Evolutionary conservation across 1,139 yeast species (phyloP).

Genomic region (Chernovozyma sophiae-reginae): DNA sequence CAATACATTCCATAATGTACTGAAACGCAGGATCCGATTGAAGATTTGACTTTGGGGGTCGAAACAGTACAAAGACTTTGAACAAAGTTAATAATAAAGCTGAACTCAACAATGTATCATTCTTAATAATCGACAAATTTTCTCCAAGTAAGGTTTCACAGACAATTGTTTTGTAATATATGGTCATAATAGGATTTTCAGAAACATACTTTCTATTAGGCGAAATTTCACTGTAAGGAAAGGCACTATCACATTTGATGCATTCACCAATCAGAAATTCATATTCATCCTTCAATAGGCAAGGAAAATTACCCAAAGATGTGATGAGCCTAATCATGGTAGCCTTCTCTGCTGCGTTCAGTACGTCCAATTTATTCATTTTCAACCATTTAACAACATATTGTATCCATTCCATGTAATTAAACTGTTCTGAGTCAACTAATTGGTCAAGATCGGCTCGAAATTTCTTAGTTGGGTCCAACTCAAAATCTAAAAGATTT

Average conservation of each 20-base stretch:
- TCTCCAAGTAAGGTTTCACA: conserved; percentile 15
- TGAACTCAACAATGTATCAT: conserved; percentile 29
- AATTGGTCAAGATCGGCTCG: not conserved
- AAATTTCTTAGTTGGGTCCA: conserved; percentile 6
- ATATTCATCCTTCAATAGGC: conserved; percentile 32
- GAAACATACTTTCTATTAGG: conserved; percentile 19
- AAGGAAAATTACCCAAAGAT: conserved; percentile 42
- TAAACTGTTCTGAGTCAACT: conserved; percentile 4
- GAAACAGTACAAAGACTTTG: conserved; percentile 46
- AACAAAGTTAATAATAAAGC: conserved; percentile 43
- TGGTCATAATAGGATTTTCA: conserved; percentile 19
- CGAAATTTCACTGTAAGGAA: conserved; percentile 19
- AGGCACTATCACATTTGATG: conserved; percentile 32
- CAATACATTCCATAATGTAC: conserved; percentile 19
- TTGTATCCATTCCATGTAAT: conserved; percentile 22
- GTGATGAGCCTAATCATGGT: conserved; percentile 29
- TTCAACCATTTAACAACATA: conserved; percentile 10
- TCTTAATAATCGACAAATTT: conserved; percentile 8
- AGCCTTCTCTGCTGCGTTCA: conserved; percentile 6
- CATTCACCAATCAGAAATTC: conserved; percentile 32
- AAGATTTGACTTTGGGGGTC: conserved; percentile 23
- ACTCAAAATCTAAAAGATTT: conserved; percentile 8
- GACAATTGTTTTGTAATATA: conserved; percentile 22
- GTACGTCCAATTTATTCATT: not conserved
- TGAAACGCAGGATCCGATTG: conserved; percentile 18